phyloP scores from a whole-genome alignment of 1,139 yeast genomes.

The Magnusiomyces magnusii region DNA sequence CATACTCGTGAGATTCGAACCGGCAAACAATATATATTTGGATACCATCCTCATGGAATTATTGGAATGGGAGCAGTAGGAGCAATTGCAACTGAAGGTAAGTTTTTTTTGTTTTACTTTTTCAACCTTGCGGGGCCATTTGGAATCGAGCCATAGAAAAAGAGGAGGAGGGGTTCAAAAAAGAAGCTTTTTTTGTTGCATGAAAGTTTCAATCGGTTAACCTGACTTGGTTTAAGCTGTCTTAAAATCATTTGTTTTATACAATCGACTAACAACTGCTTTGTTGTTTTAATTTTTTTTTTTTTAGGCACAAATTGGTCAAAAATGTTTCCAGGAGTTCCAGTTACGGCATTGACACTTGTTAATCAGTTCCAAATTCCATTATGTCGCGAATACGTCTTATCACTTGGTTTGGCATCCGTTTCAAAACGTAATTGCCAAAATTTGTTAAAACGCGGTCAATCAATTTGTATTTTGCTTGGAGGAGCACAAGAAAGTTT shows the following conservation, averaged over 20 bases:
- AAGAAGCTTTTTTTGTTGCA: background rate
- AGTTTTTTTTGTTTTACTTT: background rate
- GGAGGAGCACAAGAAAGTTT: constrained; percentile 96
- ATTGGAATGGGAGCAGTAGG: constrained; percentile 92
- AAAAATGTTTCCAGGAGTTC: constrained; percentile 71
- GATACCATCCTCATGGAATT: constrained; percentile 96
- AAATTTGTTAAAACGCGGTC: constrained; percentile 48
- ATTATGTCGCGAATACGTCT: constrained; percentile 74
- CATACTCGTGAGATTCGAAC: constrained; percentile 18
- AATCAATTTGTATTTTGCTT: constrained; percentile 80
- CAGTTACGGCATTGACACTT: constrained; percentile 68
- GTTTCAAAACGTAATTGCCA: constrained; percentile 72
- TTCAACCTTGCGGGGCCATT: no score
- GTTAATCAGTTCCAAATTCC: constrained; percentile 85
- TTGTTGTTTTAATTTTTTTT: background rate
- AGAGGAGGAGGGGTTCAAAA: no score
- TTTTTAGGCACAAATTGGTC: constrained; percentile 47
- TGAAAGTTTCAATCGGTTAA: background rate
- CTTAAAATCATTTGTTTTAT: background rate
- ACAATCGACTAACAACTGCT: background rate
- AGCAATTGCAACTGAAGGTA: constrained; percentile 66
- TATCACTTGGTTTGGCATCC: constrained; percentile 76
- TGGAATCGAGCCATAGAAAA: no score
- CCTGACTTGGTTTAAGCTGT: no score
- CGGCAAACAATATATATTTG: constrained; percentile 62